A percentile compares a stretch with the other conserved stretches of the same genome.
Evolutionary conservation across 352 stramenopile genomes (phyloP).

Genomic region (Phytophthora sansomeana): DNA sequence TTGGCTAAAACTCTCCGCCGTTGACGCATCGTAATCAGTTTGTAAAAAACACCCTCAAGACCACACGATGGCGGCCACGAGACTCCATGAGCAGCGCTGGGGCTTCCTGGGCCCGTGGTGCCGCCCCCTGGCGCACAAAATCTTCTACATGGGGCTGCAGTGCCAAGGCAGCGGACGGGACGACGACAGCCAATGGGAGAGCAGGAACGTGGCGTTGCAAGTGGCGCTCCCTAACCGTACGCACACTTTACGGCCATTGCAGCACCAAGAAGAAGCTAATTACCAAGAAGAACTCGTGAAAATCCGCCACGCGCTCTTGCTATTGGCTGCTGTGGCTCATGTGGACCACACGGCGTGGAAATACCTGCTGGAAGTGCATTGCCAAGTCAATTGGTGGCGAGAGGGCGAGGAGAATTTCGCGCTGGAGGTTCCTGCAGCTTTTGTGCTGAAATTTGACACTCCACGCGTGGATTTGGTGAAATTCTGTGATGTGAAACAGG

Average conservation of each 20-base stretch:
- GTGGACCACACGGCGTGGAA: constrained; percentile 38
- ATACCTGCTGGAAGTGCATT: constrained; percentile 32
- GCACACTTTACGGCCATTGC: not conserved
- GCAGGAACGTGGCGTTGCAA: not conserved
- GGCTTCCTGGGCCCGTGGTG: constrained; percentile 22
- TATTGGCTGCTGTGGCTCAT: not conserved
- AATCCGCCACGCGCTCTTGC: not conserved
- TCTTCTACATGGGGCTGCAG: constrained; percentile 8
- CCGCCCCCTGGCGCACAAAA: not conserved
- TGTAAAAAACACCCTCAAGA: not conserved
- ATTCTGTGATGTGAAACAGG: constrained; percentile 14
- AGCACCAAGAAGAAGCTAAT: constrained; percentile 8
- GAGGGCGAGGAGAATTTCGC: constrained; percentile 31
- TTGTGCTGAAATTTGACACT: constrained; percentile 18
- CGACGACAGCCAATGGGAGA: constrained; percentile 4
- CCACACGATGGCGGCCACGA: not conserved
- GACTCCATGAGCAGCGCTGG: constrained; percentile 11
- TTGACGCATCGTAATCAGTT: not conserved
- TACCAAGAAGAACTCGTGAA: constrained; percentile 7
- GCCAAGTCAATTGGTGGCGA: constrained; percentile 33
- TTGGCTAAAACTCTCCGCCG: not conserved
- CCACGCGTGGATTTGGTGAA: not conserved
- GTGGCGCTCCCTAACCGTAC: constrained; percentile 17
- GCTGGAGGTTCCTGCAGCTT: constrained; percentile 21
- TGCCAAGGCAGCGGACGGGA: constrained; percentile 7